Evolutionary conservation across 208 protist species (phyloP), one percentile per base, ranked within the genome.

Genomic region (Spironucleus salmonicida): DNA sequence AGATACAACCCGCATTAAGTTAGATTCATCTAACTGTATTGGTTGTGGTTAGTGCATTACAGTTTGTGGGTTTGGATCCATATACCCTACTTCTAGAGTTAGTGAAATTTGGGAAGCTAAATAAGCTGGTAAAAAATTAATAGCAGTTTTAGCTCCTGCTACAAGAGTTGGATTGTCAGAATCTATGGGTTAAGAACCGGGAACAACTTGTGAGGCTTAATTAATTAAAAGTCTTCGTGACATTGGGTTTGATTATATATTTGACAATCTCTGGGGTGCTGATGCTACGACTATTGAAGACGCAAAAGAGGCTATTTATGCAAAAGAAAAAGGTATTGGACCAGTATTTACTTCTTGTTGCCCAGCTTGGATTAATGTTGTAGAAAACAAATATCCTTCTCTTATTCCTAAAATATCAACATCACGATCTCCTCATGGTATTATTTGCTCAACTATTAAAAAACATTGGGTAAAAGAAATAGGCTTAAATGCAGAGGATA

Each of bases 1-100:
- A 4, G 19, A 4, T 53, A 53, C 45, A 4, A 53, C 45, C 19
- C 45, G 45, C 19, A 19, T 53, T 53, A 35, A n/a, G 27, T n/a
- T 85, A 4, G 26, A 62, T 23, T 49, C 78, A 0, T 42, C 58
- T 58, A 68, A n/a, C 26, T 87, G 84, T 62, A 81, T 83, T 71
- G 79, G 71, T 27, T 87, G 84, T 58, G 84, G 84, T 41, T 79
- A 85, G 29, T 87, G 84, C 74, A 74, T 81, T 35, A 40, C 49
- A 0, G 58, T 77, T 38, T 87, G 84, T 59, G 76, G 79, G 29
- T 40, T 75, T 38, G 81, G 77, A 11, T 64, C 83, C 26, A 75
- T 87, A 34, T 35, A 40, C 0, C 81, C 80, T 67, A 71, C 77
- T 13, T 30, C 57, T 11, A 42, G 78, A 41, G 40, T 77, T 58